Conservation (phyloP, 352 stramenopile genomes). For the Phytopythium helicoides region DNA sequence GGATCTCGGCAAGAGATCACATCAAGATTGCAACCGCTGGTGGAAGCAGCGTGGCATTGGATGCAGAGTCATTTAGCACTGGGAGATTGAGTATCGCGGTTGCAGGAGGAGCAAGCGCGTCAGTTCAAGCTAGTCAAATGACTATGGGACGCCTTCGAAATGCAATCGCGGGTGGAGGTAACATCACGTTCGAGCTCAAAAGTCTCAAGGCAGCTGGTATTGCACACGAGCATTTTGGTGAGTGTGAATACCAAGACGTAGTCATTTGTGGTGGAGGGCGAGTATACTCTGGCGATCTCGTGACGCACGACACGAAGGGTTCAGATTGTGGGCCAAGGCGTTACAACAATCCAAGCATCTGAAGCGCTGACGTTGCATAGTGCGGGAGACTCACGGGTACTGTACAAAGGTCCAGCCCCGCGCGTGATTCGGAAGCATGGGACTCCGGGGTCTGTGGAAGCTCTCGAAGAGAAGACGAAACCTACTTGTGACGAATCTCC, state of each 20-base stretch:
- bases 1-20: neutral
- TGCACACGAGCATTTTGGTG: neutral
- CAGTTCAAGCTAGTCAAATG: neutral
- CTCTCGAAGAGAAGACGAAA: neutral
- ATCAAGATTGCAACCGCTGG: neutral
- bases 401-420: neutral
- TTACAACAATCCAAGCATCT: neutral
- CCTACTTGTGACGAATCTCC: neutral
- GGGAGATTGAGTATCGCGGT: neutral
- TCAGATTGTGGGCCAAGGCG: neutral
- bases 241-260: neutral
- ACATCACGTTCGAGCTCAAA: neutral
- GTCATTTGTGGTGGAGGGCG: neutral
- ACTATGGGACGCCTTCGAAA: neutral
- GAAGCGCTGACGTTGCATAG: neutral
- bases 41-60: neutral
- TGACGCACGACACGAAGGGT: neutral
- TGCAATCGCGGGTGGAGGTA: neutral
- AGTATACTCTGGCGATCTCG: neutral
- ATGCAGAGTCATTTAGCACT: neutral
- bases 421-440: neutral
- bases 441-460: neutral
- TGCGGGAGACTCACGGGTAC: neutral
- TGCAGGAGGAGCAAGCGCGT: neutral
- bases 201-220: neutral